These are phyloP conservation scores for Candida easanensis DNA, from an alignment of 805 yeast species.

Conservation along the genomic window DNA sequence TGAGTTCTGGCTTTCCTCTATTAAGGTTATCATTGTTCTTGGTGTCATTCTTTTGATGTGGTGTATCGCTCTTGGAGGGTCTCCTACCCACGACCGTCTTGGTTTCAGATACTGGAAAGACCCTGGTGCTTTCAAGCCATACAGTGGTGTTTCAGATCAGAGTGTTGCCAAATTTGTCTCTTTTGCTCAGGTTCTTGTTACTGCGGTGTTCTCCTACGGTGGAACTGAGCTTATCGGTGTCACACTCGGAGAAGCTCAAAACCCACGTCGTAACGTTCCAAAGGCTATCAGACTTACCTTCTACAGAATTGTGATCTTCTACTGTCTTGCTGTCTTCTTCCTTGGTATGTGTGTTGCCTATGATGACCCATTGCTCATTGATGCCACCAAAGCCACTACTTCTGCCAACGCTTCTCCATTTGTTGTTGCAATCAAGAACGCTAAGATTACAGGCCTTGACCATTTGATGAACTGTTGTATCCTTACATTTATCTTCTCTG, in stretches of 20 bases:
- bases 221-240: slow-evolving; percentile 73
- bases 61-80: slow-evolving; percentile 51
- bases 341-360: slow-evolving; percentile 75
- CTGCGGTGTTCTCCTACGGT: slow-evolving; percentile 73
- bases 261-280: slow-evolving; percentile 68
- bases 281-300: slow-evolving; percentile 77
- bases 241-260: slow-evolving; percentile 72
- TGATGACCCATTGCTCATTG: slow-evolving; percentile 44
- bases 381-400: slow-evolving; percentile 41
- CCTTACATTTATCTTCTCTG: slow-evolving; percentile 63
- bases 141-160: slow-evolving; percentile 72
- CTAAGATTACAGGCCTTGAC: slow-evolving; percentile 64
- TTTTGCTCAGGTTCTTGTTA: slow-evolving; percentile 22
- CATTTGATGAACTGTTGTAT: slow-evolving; percentile 67
- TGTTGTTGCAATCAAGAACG: slow-evolving; percentile 64
- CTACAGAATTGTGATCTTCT: slow-evolving; percentile 72
- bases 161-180: too few species aligned
- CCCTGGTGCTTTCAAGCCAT: slow-evolving; percentile 52
- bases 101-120: slow-evolving; percentile 51
- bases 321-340: slow-evolving; percentile 52
- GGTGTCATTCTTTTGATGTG: slow-evolving; percentile 48
- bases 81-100: slow-evolving; percentile 44
- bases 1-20: slow-evolving; percentile 45
- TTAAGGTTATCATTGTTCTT: slow-evolving; percentile 45
- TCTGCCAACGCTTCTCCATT: slow-evolving; percentile 75